Conservation (phyloP, 1,284 basidiomycete species). For the Trametes pubescens region DNA sequence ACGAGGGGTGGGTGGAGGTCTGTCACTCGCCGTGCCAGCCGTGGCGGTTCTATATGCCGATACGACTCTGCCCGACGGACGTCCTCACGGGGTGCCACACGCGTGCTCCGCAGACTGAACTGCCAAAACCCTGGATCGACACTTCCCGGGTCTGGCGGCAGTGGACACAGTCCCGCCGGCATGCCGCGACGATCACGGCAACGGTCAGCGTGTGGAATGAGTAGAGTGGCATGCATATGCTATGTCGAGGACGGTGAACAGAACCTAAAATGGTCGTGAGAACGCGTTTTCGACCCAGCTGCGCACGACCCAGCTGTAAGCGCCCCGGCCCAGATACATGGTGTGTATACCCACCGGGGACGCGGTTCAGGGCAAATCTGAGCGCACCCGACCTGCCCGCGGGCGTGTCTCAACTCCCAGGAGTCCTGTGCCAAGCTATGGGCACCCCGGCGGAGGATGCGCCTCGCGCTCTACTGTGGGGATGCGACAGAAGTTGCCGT, state of each 20-base stretch:
- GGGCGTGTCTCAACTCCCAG: no score
- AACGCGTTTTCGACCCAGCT: background rate
- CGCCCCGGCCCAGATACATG: no score
- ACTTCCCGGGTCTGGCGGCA: no score
- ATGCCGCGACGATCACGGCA: background rate
- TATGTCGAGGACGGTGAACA: background rate
- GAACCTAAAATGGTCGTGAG: background rate
- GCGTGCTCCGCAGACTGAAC: background rate
- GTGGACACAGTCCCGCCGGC: background rate
- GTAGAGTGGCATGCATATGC: no score
- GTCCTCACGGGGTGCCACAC: no score
- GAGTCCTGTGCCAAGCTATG: background rate
- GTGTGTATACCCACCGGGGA: background rate
- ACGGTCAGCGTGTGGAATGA: background rate
- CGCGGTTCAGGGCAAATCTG: background rate
- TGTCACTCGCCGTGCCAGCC: background rate
- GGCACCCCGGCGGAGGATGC: background rate
- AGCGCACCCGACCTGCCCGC: no score
- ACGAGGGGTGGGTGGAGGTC: background rate
- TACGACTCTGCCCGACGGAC: background rate
- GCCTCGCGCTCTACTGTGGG: background rate
- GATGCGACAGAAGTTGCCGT: background rate
- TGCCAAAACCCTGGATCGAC: background rate
- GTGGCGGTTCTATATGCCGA: conserved; percentile 1
- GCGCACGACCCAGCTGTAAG: background rate